A percentile compares a stretch with the other conserved stretches of the same genome.
Evolutionary conservation across 805 yeast genomes (phyloP).

Genomic region (Cyberlindnera subsufficiens): DNA sequence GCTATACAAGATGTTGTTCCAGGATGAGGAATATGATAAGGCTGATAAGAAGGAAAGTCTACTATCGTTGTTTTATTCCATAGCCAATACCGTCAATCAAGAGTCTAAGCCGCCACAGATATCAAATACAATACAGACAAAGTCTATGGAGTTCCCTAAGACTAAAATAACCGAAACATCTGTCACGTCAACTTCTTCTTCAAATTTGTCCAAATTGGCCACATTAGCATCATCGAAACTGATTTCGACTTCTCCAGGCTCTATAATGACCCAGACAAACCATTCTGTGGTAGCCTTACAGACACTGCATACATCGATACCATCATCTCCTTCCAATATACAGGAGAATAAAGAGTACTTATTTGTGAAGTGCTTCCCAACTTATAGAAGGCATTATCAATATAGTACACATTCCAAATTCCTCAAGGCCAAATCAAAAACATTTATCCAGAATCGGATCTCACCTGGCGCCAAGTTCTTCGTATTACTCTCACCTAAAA

Average conservation of each 20-base stretch:
- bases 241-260: slow-evolving; percentile 6
- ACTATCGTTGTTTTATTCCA: slow-evolving; percentile 27
- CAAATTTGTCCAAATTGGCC: background rate
- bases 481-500: slow-evolving; percentile 58
- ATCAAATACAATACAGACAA: background rate
- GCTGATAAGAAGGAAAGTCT: slow-evolving; percentile 23
- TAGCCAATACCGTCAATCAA: slow-evolving; percentile 20
- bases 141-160: no score
- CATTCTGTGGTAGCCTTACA: background rate
- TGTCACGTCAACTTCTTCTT: no score
- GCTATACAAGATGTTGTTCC: slow-evolving; percentile 7
- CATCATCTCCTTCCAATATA: slow-evolving; percentile 2
- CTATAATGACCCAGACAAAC: slow-evolving; percentile 1
- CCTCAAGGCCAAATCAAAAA: slow-evolving; percentile 42
- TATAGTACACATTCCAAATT: slow-evolving; percentile 48
- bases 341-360: slow-evolving; percentile 49
- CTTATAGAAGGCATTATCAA: slow-evolving; percentile 57
- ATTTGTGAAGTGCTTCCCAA: slow-evolving; percentile 79
- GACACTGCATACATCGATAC: slow-evolving; percentile 11
- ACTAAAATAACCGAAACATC: no score
- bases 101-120: background rate
- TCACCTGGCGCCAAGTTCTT: slow-evolving; percentile 61
- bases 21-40: background rate
- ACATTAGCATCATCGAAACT: slow-evolving; percentile 8
- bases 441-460: slow-evolving; percentile 13